These are phyloP conservation scores for Pyrus hybrid DNA, from an alignment of 331 rosid genomes.

Conservation along the genomic window DNA sequence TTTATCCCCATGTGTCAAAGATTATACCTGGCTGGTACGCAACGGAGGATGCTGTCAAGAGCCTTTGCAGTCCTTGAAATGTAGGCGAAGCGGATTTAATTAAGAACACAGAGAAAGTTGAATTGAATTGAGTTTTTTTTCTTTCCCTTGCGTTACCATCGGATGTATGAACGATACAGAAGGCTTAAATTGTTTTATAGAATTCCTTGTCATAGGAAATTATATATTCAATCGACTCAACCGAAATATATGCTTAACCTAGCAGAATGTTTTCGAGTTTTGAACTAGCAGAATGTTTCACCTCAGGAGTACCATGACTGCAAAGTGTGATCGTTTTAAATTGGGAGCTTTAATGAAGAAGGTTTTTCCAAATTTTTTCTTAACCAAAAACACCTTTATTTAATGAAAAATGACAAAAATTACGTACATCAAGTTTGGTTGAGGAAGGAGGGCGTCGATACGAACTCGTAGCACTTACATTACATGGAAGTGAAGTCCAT, in stretches of 20 bases:
- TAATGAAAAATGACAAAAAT: too few species aligned
- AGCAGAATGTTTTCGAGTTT: neutral
- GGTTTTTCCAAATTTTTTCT: too few species aligned
- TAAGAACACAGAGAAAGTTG: conserved; percentile 3
- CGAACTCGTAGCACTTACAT: too few species aligned
- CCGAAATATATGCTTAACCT: neutral
- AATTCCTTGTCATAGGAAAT: neutral
- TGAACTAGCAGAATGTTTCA: too few species aligned
- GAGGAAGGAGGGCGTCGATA: too few species aligned
- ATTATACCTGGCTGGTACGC: conserved; percentile 93
- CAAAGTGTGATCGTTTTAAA: neutral
- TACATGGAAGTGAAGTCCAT: too few species aligned
- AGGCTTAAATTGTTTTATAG: neutral
- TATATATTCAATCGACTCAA: neutral
- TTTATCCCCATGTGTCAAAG: conserved; percentile 78
- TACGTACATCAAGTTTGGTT: too few species aligned
- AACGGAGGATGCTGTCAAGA: conserved; percentile 77
- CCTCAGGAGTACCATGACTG: neutral
- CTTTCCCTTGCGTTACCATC: neutral
- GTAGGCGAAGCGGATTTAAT: conserved; percentile 18
- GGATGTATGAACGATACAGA: neutral
- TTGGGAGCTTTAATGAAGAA: too few species aligned
- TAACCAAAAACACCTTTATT: too few species aligned
- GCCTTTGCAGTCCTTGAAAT: conserved; percentile 79
- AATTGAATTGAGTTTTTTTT: neutral